These are phyloP conservation scores for Tetrahymena borealis DNA, from an alignment of 73 alveolate genomes.

Conservation along the genomic window DNA sequence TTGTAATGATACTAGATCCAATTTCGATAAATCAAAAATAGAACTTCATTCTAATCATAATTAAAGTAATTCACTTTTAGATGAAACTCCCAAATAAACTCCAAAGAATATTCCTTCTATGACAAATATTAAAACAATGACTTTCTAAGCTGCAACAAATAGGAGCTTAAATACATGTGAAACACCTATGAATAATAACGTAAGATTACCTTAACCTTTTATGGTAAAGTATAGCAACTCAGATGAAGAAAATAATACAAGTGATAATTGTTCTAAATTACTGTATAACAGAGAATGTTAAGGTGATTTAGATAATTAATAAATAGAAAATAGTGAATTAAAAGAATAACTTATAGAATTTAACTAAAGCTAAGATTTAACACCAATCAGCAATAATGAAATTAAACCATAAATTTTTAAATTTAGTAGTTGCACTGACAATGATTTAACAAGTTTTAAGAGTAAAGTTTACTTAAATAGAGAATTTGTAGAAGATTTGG, in stretches of 20 bases:
- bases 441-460: not conserved
- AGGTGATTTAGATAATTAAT: not conserved
- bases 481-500: not conserved
- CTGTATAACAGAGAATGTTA: not conserved
- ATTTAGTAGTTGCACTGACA: not conserved
- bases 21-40: too few species aligned
- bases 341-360: not conserved
- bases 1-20: too few species aligned
- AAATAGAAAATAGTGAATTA: not conserved
- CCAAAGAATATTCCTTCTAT: not conserved
- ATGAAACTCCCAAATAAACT: not conserved
- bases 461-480: not conserved
- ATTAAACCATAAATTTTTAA: not conserved
- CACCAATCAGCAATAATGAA: not conserved
- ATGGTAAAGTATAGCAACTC: not conserved
- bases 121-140: not conserved
- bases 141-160: not conserved
- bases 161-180: not conserved
- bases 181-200: not conserved
- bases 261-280: too few species aligned
- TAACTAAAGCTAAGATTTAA: not conserved
- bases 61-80: not conserved
- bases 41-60: not conserved
- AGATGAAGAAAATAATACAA: too few species aligned
- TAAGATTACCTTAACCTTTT: not conserved